These are phyloP conservation scores for Chlamydomonas applanata DNA, from an alignment of 139 green algal genomes.

Conservation along the genomic window DNA sequence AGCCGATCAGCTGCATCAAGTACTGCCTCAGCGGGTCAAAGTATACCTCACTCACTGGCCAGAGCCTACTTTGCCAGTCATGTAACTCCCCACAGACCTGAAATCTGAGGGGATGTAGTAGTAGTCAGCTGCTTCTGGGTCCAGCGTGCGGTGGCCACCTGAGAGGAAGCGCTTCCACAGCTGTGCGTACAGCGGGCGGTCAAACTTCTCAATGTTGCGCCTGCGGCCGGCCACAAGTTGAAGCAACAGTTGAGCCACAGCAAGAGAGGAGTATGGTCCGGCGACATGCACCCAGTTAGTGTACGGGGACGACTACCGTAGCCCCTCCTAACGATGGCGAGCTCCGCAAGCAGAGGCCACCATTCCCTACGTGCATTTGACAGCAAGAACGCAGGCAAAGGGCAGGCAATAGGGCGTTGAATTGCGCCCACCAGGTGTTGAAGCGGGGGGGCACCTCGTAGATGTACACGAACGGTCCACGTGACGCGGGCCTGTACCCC, in stretches of 20 bases:
- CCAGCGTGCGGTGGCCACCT: slow-evolving; percentile 29
- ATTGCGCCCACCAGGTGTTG: slow-evolving; percentile 36
- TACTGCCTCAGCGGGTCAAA: not conserved
- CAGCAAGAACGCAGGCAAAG: no score
- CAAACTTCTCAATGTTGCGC: slow-evolving; percentile 38
- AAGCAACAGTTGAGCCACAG: no score
- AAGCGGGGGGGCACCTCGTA: slow-evolving; percentile 40
- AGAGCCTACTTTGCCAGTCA: not conserved
- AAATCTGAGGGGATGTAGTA: slow-evolving; percentile 40
- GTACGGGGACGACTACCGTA: no score
- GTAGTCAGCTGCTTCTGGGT: slow-evolving; percentile 25
- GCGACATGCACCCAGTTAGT: no score
- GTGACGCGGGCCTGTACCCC: slow-evolving; percentile 15
- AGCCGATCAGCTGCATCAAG: no score
- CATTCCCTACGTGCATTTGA: no score
- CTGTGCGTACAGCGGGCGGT: slow-evolving; percentile 38
- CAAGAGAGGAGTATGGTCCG: no score
- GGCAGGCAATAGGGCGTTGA: no score
- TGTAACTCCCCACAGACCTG: slow-evolving; percentile 23
- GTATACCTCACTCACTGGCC: not conserved
- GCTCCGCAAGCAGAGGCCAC: no score
- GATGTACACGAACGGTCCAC: slow-evolving; percentile 33
- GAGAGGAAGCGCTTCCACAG: slow-evolving; percentile 42
- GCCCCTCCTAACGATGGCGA: no score
- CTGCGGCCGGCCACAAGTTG: no score